phyloP scores from a whole-genome alignment of 768 basidiomycete species.

The Tulasnella sp. region DNA sequence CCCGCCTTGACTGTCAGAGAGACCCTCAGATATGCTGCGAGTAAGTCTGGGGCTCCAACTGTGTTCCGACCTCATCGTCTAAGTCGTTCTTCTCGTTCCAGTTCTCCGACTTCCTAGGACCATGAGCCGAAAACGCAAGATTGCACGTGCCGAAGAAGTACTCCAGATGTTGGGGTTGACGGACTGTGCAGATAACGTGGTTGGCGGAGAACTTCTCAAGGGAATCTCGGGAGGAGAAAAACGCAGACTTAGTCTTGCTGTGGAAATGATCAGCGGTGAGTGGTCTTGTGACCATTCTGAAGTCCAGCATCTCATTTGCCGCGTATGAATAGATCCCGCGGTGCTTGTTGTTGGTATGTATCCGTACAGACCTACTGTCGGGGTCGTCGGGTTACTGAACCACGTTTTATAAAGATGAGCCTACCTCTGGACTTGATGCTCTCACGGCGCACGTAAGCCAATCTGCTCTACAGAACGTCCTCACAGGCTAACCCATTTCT shows the following conservation, averaged over 20 bases:
- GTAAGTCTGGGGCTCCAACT: not conserved
- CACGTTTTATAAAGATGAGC: conserved; percentile 12
- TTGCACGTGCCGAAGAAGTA: conserved; percentile 36
- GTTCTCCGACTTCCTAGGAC: conserved; percentile 28
- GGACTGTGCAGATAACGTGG: conserved; percentile 35
- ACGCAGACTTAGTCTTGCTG: conserved; percentile 33
- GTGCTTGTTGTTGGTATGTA: conserved; percentile 26
- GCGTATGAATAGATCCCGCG: conserved; percentile 30
- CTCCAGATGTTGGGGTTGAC: conserved; percentile 34
- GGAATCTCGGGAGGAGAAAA: conserved; percentile 42
- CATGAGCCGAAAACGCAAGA: conserved; percentile 25
- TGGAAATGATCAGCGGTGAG: conserved; percentile 25
- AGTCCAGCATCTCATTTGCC: conserved; percentile 12
- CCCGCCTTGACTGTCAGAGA: conserved; percentile 28
- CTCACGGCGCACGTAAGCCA: conserved; percentile 27
- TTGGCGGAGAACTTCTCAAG: conserved; percentile 33
- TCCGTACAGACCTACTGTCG: not conserved
- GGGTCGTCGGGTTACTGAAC: not conserved
- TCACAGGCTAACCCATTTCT: not conserved
- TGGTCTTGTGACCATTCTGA: not conserved
- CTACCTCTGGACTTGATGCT: conserved; percentile 33
- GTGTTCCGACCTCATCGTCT: not conserved
- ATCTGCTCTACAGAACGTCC: not conserved
- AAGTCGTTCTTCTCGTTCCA: not conserved
- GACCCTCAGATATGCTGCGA: conserved; percentile 31